These are phyloP conservation scores for Rhipidocladum racemiflorum DNA, from an alignment of 176 grass and related monocot species.

Conservation along the genomic window DNA sequence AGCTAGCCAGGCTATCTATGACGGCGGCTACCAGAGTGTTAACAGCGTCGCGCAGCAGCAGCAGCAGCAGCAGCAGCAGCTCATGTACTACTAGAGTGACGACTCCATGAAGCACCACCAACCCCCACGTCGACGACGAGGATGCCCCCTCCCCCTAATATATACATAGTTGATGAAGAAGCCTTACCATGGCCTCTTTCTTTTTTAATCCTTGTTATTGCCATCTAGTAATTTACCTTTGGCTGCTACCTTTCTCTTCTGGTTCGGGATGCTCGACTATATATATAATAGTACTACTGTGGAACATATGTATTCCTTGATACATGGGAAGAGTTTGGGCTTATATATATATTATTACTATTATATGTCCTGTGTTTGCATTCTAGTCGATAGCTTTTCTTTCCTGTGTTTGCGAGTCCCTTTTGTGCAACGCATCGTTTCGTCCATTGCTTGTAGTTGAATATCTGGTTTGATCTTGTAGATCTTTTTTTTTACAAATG, in stretches of 20 bases:
- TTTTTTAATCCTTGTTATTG: not conserved
- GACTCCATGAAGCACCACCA: conserved; percentile 13
- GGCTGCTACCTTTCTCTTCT: not conserved
- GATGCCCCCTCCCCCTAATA: conserved; percentile 23
- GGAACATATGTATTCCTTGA: conserved; percentile 14
- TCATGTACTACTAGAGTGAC: conserved; percentile 82
- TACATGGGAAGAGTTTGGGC: not conserved
- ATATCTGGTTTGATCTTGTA: too few species aligned
- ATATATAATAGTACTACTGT: conserved; percentile 13
- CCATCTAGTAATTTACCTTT: conserved; percentile 24
- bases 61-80: conserved; percentile 71
- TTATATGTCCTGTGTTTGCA: not conserved
- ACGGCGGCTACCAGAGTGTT: conserved; percentile 63
- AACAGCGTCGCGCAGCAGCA: conserved; percentile 36
- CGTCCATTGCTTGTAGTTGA: too few species aligned
- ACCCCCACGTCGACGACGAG: not conserved
- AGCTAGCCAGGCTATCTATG: conserved; percentile 73
- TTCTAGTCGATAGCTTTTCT: not conserved
- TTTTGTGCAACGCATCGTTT: not conserved
- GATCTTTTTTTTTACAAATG: too few species aligned
- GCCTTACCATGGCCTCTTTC: conserved; percentile 15
- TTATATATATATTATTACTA: not conserved
- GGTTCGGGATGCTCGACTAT: not conserved
- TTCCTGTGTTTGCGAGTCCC: not conserved
- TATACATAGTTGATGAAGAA: conserved; percentile 47